Evolutionary conservation across 805 yeast genomes (phyloP).

Genomic region (Danielia oregonensis): DNA sequence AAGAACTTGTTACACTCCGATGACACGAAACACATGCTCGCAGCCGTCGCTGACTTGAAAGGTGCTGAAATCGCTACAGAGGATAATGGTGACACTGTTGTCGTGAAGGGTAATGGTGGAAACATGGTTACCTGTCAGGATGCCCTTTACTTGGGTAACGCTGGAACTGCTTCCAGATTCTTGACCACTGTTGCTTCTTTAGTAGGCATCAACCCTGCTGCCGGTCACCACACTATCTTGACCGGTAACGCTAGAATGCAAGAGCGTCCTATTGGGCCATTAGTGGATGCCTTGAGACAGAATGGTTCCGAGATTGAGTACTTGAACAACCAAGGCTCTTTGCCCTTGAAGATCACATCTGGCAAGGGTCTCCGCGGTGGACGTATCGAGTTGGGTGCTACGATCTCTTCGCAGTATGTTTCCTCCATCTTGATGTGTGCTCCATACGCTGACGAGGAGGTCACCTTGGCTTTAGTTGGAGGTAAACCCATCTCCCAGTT

Average conservation of each 20-base stretch:
- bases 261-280: slow-evolving; percentile 94
- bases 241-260: slow-evolving; percentile 98
- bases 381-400: slow-evolving; percentile 87
- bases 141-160: slow-evolving; percentile 87
- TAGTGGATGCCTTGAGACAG: slow-evolving; percentile 81
- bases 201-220: slow-evolving; percentile 44
- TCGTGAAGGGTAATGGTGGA: slow-evolving; percentile 85
- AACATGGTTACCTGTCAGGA: slow-evolving; percentile 57
- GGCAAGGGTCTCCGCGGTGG: slow-evolving; percentile 83
- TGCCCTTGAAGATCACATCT: slow-evolving; percentile 73
- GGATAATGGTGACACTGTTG: slow-evolving; percentile 85
- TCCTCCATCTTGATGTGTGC: slow-evolving; percentile 97
- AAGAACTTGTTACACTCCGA: slow-evolving; percentile 91
- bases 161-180: slow-evolving; percentile 97
- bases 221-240: slow-evolving; percentile 50
- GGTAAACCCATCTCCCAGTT: slow-evolving; percentile 96
- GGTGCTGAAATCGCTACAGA: slow-evolving; percentile 84
- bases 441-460: slow-evolving; percentile 88
- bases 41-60: slow-evolving; percentile 72
- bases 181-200: slow-evolving; percentile 89
- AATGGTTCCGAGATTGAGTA: slow-evolving; percentile 79
- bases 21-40: slow-evolving; percentile 92
- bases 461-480: slow-evolving; percentile 83
- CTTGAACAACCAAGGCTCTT: slow-evolving; percentile 70
- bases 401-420: slow-evolving; percentile 95